These are phyloP conservation scores for Scutellaria minor DNA, from an alignment of 257 asterid species.

Conservation along the genomic window DNA sequence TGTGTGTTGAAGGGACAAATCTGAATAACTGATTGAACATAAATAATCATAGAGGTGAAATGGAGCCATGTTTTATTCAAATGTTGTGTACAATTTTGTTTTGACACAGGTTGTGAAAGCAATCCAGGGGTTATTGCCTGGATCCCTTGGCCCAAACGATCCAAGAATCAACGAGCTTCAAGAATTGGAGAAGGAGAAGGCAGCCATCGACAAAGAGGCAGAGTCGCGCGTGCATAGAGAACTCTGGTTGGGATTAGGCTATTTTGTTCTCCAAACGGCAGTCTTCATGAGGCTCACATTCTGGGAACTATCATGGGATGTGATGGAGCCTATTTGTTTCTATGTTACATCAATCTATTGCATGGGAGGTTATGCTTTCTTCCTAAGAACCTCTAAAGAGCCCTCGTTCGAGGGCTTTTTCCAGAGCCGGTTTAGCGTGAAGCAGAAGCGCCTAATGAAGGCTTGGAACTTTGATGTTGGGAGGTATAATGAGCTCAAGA, in stretches of 20 bases:
- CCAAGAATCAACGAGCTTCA: constrained; percentile 60
- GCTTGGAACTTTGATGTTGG: constrained; percentile 55
- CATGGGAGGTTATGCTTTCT: constrained; percentile 84
- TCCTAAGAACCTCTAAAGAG: constrained; percentile 75
- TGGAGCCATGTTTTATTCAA: constrained; percentile 59
- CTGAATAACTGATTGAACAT: neutral
- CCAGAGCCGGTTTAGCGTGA: constrained; percentile 69
- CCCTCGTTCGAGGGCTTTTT: constrained; percentile 87
- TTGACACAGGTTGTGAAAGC: constrained; percentile 87
- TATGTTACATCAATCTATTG: constrained; percentile 75
- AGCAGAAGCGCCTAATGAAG: constrained; percentile 72
- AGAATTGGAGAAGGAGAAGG: constrained; percentile 68
- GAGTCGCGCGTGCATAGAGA: constrained; percentile 57
- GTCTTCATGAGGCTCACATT: constrained; percentile 91
- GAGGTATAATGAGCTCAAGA: constrained; percentile 66
- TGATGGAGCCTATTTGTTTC: constrained; percentile 97
- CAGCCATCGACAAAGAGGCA: constrained; percentile 63
- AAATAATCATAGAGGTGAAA: constrained; percentile 37
- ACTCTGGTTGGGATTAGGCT: constrained; percentile 81
- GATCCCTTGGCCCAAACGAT: constrained; percentile 42
- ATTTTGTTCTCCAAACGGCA: constrained; percentile 69
- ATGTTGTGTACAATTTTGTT: constrained; percentile 53
- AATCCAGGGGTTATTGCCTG: constrained; percentile 63
- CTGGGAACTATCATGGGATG: constrained; percentile 97
- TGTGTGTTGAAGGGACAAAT: constrained; percentile 5